Evolutionary conservation across 768 basidiomycete species (phyloP).

Genomic region (Guyanaporus albipodus): DNA sequence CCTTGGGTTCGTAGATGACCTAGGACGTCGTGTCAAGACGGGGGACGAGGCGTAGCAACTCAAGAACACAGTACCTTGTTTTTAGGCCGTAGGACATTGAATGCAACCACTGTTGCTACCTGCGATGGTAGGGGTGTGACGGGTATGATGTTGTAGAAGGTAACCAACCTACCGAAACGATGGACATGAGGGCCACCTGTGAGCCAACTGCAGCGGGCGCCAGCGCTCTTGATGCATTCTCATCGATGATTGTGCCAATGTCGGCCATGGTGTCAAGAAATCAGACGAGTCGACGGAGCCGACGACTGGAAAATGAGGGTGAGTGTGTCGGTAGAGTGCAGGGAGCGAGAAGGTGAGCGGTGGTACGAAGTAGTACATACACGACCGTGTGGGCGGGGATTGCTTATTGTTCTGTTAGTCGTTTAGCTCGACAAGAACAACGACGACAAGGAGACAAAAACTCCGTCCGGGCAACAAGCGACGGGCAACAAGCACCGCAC

Average conservation of each 20-base stretch:
- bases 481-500: no score
- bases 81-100: conserved; percentile 83
- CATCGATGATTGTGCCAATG: conserved; percentile 32
- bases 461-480: no score
- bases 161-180: conserved; percentile 56
- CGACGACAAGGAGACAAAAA: no score
- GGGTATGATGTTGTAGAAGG: neutral
- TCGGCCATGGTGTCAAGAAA: conserved; percentile 27
- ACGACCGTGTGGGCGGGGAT: neutral
- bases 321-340: conserved; percentile 15
- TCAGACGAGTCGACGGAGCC: conserved; percentile 18
- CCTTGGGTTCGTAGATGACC: conserved; percentile 92
- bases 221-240: conserved; percentile 52
- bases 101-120: conserved; percentile 65
- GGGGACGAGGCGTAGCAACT: neutral
- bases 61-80: conserved; percentile 60
- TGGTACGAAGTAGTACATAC: neutral
- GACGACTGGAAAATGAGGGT: conserved; percentile 18
- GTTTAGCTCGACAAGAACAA: no score
- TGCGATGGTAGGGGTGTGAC: conserved; percentile 28
- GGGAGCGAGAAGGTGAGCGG: no score
- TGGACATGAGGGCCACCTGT: conserved; percentile 72
- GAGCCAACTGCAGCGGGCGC: conserved; percentile 75
- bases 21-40: conserved; percentile 24
- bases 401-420: neutral